Evolutionary conservation across 2,329 filamentous ascomycete species (phyloP).

Genomic region (Stagonosporopsis tanaceti): DNA sequence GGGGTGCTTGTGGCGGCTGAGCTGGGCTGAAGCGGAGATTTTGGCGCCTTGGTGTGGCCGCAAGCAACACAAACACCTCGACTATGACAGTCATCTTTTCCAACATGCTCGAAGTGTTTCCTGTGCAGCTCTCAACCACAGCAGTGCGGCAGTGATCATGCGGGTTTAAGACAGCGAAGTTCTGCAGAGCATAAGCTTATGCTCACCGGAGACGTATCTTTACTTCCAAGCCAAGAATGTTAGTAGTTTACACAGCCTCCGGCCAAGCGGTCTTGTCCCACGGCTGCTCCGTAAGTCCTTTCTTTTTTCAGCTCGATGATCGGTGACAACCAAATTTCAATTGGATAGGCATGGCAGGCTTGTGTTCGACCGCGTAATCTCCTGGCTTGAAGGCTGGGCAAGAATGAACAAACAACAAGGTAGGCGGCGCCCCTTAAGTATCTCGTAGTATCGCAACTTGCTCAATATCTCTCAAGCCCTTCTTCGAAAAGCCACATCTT

Average conservation of each 20-base stretch:
- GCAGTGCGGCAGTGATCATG: not conserved
- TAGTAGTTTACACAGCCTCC: conserved; percentile 10
- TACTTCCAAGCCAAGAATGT: conserved; percentile 1
- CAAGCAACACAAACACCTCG: not conserved
- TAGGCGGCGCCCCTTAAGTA: conserved; percentile 4
- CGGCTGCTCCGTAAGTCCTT: not conserved
- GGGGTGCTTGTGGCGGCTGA: conserved; percentile 8
- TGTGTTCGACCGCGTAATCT: not conserved
- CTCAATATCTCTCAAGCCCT: conserved; percentile 5
- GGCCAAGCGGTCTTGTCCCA: conserved; percentile 2
- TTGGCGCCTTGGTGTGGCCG: not conserved
- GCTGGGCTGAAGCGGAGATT: not conserved
- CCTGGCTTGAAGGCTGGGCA: conserved; percentile 4
- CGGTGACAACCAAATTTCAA: not conserved
- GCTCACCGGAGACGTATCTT: not conserved
- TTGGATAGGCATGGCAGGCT: not conserved
- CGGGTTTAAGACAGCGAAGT: not conserved
- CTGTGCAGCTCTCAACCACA: not conserved
- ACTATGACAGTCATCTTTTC: not conserved
- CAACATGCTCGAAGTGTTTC: not conserved
- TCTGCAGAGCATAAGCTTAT: not conserved
- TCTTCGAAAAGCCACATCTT: not conserved
- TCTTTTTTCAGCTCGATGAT: conserved; percentile 4
- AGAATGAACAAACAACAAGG: conserved; percentile 3
- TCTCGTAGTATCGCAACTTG: not conserved